Conservation (phyloP, 192 early-diverging fungal genomes). For the Podila horticola region DNA sequence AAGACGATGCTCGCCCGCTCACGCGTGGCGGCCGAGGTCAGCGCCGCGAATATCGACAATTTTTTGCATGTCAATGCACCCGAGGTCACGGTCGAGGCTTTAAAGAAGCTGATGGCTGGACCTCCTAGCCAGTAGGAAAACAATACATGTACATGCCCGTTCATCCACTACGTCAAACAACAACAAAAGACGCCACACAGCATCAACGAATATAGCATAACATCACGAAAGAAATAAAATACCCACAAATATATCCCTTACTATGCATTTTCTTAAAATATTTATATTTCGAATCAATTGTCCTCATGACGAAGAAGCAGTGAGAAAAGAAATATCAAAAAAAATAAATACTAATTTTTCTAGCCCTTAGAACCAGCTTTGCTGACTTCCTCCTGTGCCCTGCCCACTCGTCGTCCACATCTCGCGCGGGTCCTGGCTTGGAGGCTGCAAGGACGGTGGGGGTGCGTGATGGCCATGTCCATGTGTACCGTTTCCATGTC, state of each 20-base stretch:
- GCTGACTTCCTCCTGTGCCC: conserved; percentile 45
- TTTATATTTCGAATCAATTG: too few relatives aligned
- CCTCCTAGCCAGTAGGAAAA: neutral
- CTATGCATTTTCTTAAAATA: too few relatives aligned
- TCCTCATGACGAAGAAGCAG: neutral
- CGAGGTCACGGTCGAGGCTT: neutral
- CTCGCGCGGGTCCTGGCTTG: conserved; percentile 47
- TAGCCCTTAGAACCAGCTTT: conserved; percentile 41
- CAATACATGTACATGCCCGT: too few relatives aligned
- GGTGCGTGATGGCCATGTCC: neutral
- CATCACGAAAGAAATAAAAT: too few relatives aligned
- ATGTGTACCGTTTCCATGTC: conserved; percentile 3
- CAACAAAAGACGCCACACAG: too few relatives aligned
- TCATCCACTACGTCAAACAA: too few relatives aligned
- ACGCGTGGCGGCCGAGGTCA: neutral
- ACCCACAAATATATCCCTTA: too few relatives aligned
- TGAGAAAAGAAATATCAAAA: neutral
- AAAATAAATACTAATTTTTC: neutral
- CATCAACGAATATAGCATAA: too few relatives aligned
- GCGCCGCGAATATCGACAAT: neutral
- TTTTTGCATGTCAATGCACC: conserved; percentile 10
- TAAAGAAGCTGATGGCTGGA: neutral
- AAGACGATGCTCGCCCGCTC: conserved; percentile 17
- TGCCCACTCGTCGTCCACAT: conserved; percentile 49
- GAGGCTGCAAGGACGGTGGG: conserved; percentile 14